Evolutionary conservation across 225 moss, liverwort and hornwort genomes (phyloP), one percentile per base, ranked within the genome.

Genomic region (Pseudisothecium myosuroides): DNA sequence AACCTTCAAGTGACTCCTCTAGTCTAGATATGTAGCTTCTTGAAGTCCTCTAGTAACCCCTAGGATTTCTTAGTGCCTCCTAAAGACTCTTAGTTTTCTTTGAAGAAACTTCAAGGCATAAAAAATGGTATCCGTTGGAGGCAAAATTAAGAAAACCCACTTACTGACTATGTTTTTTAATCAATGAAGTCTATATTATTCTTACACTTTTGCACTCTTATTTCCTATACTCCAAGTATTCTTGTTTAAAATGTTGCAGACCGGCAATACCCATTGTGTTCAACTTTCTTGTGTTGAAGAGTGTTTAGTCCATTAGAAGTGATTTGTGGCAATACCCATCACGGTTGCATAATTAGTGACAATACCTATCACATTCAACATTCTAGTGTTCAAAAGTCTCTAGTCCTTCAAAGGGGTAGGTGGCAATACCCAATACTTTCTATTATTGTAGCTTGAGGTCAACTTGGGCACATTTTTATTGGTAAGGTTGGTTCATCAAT

Each of bases 1-100:
- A 72, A 27, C 43, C 27, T 43, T 72, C 8, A 27, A 72, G 43
- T 27, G 0, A 27, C 72, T 43, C 43, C 0, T 72, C 10, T 43
- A 43, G 43, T 27, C 10, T 43, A 16, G 5, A 43, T 27, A 9
- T 43, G 10, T 0, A 9, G 1, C 16, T 43, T 43, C 6, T 72
- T 0, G 0, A 43, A 72, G 17, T 43, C 4, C 8, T 5, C 5
- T 43, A 27, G 2, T 27, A 43, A 5, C 5, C 5, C 5, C 9
- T 16, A 41, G 3, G 9, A 72, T 73, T 17, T 45, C 6, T 6
- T 16, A 17, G 27, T 27, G 6, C 10, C 5, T 72, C 10, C 4
- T 3, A 71, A 5, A 43, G 28, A 9, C 3, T 71, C 3, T 43
- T 43, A 9, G n/a, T 72, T 27, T 43, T 41, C 6, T 45, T 73